phyloP scores from a whole-genome alignment of 805 yeast species.

The Cyberlindnera veronae region DNA sequence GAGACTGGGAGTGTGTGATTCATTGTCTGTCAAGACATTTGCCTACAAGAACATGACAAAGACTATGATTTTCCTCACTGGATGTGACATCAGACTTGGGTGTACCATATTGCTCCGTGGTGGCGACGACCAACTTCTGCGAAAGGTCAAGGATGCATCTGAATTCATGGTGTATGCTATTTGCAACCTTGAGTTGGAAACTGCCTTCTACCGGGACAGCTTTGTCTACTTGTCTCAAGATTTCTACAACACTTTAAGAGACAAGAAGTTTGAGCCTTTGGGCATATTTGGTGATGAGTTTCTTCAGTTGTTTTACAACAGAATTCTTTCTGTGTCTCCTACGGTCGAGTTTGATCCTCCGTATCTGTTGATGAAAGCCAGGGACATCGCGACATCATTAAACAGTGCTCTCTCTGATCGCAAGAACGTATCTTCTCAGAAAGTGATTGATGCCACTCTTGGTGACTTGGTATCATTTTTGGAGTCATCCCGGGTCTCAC shows the following conservation, averaged over 20 bases:
- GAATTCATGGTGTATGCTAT: slow-evolving; percentile 77
- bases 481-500: slow-evolving; percentile 2
- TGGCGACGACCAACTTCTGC: slow-evolving; percentile 54
- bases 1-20: slow-evolving; percentile 70
- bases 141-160: slow-evolving; percentile 69
- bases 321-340: slow-evolving; percentile 80
- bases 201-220: slow-evolving; percentile 66
- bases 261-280: slow-evolving; percentile 9
- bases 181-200: slow-evolving; percentile 79
- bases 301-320: slow-evolving; percentile 37
- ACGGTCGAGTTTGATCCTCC: slow-evolving; percentile 76
- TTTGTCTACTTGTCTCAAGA: slow-evolving; percentile 49
- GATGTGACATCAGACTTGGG: slow-evolving; percentile 70
- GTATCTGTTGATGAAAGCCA: slow-evolving; percentile 48
- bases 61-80: slow-evolving; percentile 75
- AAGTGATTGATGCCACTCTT: slow-evolving; percentile 10
- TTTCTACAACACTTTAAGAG: slow-evolving; percentile 30
- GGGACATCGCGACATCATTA: slow-evolving; percentile 46
- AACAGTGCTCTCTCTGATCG: slow-evolving; percentile 22
- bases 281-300: slow-evolving; percentile 35
- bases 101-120: slow-evolving; percentile 89
- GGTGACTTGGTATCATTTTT: slow-evolving; percentile 16
- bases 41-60: slow-evolving; percentile 53
- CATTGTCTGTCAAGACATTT: slow-evolving; percentile 68
- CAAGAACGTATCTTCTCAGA: slow-evolving; percentile 22